Evolutionary conservation across 805 yeast genomes (phyloP), one percentile per base, ranked within the genome.

Genomic region (Ogataea degrootiae): DNA sequence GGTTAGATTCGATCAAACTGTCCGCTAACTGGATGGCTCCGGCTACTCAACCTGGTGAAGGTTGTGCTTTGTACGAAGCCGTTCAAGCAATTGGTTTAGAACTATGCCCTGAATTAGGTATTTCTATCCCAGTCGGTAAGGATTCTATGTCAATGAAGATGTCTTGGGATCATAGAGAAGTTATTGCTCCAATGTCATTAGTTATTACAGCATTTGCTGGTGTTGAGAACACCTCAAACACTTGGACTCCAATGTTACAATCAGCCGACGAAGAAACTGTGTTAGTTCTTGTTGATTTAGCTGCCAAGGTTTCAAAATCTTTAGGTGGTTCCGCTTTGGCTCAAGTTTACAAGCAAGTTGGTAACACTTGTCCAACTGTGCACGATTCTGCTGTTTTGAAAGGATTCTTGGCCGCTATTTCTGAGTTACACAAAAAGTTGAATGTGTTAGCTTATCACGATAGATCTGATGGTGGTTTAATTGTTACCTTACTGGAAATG

Each of bases 1-100:
- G 82, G 7, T 73, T 92, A 51, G 83, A 82, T 52, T 77, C 82
- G 55, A 82, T 94, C 46, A 88, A 91, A 62, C 71, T 94, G 49
- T 87, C 96, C 44, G 99, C 99, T 41, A 94, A 94, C 74, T 94
- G 99, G 99, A 94, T 94, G 99, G 83, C 97, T 11, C 91, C 98
- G 43, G 96, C 99, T 26, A 76, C 92, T 34, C 96, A 91, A 60
- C 81, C 80, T 21, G 98, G 98, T 60, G 99, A 94, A 70, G 99
- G 99, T 51, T 77, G 95, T 44, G 91, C 89, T 53, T 74, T 94
- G 52, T 94, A 92, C 65, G 97, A 90, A 69, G 99, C 97, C 41
- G 99, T 94, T 41, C 91, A 90, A 69, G 98, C 98, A 5, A 82
- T 94, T 60, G 97, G 97, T 57, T 65, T 91, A 62, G 97, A 89